A percentile compares a stretch with the other conserved stretches of the same genome.
These are phyloP conservation scores for Fusarium pilosicola DNA, from an alignment of 2,329 filamentous ascomycete genomes.

Conservation along the genomic window DNA sequence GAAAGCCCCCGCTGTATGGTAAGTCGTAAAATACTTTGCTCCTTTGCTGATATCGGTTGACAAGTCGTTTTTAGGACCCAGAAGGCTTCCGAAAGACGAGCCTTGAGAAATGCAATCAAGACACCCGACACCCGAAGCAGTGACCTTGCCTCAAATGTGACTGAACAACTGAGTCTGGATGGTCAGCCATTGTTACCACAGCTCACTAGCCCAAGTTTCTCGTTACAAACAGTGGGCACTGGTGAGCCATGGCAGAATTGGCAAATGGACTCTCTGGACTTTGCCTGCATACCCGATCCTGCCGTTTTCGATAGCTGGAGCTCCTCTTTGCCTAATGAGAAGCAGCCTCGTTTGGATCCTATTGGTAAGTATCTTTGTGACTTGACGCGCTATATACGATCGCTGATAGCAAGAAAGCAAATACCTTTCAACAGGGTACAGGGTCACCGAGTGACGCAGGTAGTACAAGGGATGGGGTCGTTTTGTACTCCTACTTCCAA, in stretches of 20 bases:
- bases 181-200: not conserved
- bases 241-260: not conserved
- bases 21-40: accelerated
- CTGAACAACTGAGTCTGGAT: not conserved
- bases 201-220: not conserved
- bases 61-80: not conserved
- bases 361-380: not conserved
- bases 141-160: accelerated
- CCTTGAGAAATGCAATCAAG: not conserved
- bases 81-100: not conserved
- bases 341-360: not conserved
- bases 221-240: not conserved
- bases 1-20: not conserved
- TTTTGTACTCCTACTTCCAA: not conserved
- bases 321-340: not conserved
- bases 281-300: not conserved
- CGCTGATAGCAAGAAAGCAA: not conserved
- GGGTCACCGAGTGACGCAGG: not conserved
- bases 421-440: not conserved
- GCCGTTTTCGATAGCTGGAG: not conserved
- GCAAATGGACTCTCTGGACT: not conserved
- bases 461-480: not conserved
- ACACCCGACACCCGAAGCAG: not conserved
- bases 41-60: not conserved
- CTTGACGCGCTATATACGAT: accelerated